Evolutionary conservation across 257 asterid genomes (phyloP), one percentile per base, ranked within the genome.

Genomic region (Scutellaria barbata): DNA sequence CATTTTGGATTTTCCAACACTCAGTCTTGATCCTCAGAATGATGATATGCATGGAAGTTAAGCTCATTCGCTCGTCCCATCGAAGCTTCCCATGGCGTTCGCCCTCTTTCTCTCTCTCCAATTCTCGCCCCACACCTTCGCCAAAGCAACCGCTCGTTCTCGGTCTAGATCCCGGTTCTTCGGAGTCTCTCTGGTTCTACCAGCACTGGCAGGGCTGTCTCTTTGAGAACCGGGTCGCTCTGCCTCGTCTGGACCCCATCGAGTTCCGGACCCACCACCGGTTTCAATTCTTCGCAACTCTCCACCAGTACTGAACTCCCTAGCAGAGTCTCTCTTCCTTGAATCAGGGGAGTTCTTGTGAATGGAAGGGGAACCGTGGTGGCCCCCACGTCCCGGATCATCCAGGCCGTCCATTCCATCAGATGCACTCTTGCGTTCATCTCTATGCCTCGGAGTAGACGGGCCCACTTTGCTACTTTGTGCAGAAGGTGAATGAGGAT

Each of bases 71-170:
- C 84, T 81, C 48, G 85, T 69, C 41, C 85, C 80, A 70, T 92
- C 96, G 55, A 87, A 88, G 77, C 92, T 86, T 33, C 88, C 88
- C 59, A 40, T 69, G 18, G 75, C 81, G 53, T 71, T 81, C 1
- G 79, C 80, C 68, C 80, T 83, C 87, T 90, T 89, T 53, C 83
- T 83, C 63, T 84, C 97, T 74, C 96, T 85, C 96, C 90, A 84
- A 66, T 85, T 89, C 80, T 87, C 96, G 0, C 97, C 97, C 99
- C 97, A 94, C 37, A 94, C 96, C 79, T 88, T 94, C 0, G 99
- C 99, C 81, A 85, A 83, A 3, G 99, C 97, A 73, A 94, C 97
- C 1, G 93, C 96, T 0, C 96, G 90, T 65, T 91, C 97, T 62
- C 97, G 81, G 42, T 91, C 96, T 35, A 88, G 51, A 71, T 84